Evolutionary conservation across 2,329 filamentous ascomycete genomes (phyloP), one percentile per base, ranked within the genome.

Genomic region (Chaetomiaceae sp.): DNA sequence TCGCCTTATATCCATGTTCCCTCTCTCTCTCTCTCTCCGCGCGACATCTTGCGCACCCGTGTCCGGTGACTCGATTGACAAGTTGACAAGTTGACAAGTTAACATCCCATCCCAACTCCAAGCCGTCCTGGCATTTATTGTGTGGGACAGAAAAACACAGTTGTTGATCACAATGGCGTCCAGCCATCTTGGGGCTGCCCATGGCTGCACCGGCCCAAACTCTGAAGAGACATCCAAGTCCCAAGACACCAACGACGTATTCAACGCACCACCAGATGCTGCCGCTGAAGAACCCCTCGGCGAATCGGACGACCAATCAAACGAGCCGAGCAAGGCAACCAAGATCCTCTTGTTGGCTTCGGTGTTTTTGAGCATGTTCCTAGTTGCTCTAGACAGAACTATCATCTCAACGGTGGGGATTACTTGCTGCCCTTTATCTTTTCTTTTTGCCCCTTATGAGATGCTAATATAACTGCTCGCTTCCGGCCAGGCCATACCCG

Each of bases 341-440:
- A 32, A 36, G 16, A 6, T 18, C 13, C 32, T 51, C 10, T 9
- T 57, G n/a, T 10, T 57, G 3, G 5, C 38, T 16, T 54, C 52
- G 2, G 51, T 60, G 1, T 34, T 58, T 4, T 44, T 61, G 14
- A 55, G 48, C 54, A 52, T 62, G 46, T 61, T 62, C 20, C 48
- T 62, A 2, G 57, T 61, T 8, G 41, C 47, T 29, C 48, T 59
- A 7, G 59, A 58, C 34, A 8, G 59, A 27, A 58, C 56, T 16
- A 58, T 58, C 18, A 36, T 59, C 20, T 56, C 57, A 20, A 59
- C 57, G 6, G 44, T 51, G 32, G n/a, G n/a, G 40, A 21, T 29
- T 10, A 34, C 30, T 8, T 4, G 18, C 23, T 27, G 20, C 27
- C 27, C 25, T 16, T 4, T 11, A 11, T 23, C 21, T 18, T 23